phyloP scores from a whole-genome alignment of 2,329 filamentous ascomycete species.

The Colletotrichum sp. region DNA sequence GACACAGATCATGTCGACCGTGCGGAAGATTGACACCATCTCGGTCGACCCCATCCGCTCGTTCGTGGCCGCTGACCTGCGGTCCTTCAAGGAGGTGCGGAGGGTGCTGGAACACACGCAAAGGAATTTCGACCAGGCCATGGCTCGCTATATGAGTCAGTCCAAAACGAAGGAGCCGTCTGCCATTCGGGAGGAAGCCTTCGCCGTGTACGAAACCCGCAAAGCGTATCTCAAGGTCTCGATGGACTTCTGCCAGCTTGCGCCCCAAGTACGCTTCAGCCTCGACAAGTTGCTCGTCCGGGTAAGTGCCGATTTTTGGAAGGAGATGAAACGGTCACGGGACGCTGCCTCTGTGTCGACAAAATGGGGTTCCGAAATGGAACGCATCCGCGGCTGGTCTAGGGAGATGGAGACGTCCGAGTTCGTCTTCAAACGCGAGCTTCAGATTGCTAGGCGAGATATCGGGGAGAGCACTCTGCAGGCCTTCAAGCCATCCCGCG shows the following conservation, averaged over 20 bases:
- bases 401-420: constrained; percentile 95
- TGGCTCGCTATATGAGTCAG: constrained; percentile 83
- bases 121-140: constrained; percentile 80
- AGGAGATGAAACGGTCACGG: constrained; percentile 77
- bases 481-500: constrained; percentile 79
- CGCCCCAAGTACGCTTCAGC: constrained; percentile 82
- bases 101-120: constrained; percentile 79
- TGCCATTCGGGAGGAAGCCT: constrained; percentile 90
- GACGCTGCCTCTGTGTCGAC: constrained; percentile 70
- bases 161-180: constrained; percentile 95
- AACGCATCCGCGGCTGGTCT: constrained; percentile 90
- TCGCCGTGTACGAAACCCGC: constrained; percentile 90
- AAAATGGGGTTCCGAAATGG: constrained; percentile 80
- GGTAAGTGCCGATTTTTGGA: constrained; percentile 86
- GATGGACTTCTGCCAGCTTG: constrained; percentile 90
- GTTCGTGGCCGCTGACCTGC: constrained; percentile 81
- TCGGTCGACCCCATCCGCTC: constrained; percentile 81
- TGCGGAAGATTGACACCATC: constrained; percentile 78
- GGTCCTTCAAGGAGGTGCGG: constrained; percentile 84
- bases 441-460: constrained; percentile 78
- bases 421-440: constrained; percentile 79
- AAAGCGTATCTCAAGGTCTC: constrained; percentile 90
- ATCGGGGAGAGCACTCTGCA: constrained; percentile 80
- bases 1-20: constrained; percentile 73
- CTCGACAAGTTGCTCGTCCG: constrained; percentile 87